Evolutionary conservation across 129 eudicot genomes (phyloP).

Genomic region (Flaveria brownii): DNA sequence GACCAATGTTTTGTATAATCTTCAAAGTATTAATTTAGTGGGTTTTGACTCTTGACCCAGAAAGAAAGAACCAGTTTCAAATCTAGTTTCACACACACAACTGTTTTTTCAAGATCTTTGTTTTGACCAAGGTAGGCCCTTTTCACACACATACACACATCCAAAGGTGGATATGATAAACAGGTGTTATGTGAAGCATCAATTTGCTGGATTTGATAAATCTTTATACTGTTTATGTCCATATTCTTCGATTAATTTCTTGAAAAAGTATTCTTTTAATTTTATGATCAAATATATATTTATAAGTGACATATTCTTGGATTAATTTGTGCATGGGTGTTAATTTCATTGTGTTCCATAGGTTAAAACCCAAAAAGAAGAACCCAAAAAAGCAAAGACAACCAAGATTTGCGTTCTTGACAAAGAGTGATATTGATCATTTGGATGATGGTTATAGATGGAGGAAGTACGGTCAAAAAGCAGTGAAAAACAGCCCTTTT

Average conservation of each 20-base stretch:
- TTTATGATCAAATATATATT: neutral
- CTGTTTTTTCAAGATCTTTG: conserved; percentile 22
- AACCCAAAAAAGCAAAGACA: conserved; percentile 74
- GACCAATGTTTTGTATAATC: neutral
- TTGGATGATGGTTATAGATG: conserved; percentile 97
- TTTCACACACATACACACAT: conserved; percentile 24
- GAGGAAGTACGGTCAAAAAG: conserved; percentile 99
- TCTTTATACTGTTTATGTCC: conserved; percentile 26
- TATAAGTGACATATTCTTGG: conserved; percentile 18
- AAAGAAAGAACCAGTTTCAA: conserved; percentile 22
- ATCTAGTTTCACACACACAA: conserved; percentile 37
- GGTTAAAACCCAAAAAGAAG: conserved; percentile 79
- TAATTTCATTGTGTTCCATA: conserved; percentile 21
- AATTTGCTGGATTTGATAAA: conserved; percentile 26
- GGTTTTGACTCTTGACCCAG: conserved; percentile 40
- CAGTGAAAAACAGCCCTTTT: conserved; percentile 98
- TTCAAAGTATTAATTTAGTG: conserved; percentile 16
- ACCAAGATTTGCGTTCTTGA: conserved; percentile 97
- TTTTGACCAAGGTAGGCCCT: conserved; percentile 30
- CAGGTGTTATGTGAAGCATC: conserved; percentile 35
- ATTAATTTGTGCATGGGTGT: conserved; percentile 13
- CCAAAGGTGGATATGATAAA: conserved; percentile 30
- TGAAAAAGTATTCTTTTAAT: conserved; percentile 22
- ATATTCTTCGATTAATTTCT: conserved; percentile 24
- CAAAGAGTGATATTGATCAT: conserved; percentile 94